Evolutionary conservation across 2,329 filamentous ascomycete species (phyloP).

Genomic region (Camillea tinctor): DNA sequence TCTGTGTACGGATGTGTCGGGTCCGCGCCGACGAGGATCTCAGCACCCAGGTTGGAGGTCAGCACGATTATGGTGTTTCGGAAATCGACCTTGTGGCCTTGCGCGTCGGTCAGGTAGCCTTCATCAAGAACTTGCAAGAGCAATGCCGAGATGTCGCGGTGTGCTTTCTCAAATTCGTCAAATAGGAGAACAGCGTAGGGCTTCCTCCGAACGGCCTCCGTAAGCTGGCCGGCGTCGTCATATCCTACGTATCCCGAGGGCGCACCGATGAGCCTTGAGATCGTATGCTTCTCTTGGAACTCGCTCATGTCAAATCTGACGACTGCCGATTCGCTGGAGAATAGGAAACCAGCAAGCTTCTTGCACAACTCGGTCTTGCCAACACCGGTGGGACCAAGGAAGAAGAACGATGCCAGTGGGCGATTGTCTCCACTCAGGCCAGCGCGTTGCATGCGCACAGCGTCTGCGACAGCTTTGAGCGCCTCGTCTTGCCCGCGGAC

Average conservation of each 20-base stretch:
- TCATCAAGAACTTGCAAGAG: conserved; percentile 94
- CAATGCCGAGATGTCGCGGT: conserved; percentile 88
- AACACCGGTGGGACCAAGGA: conserved; percentile 92
- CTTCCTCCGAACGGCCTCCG: conserved; percentile 90
- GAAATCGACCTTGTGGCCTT: conserved; percentile 97
- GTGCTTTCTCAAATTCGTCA: conserved; percentile 97
- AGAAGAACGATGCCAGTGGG: conserved; percentile 94
- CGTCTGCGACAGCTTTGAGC: conserved; percentile 84
- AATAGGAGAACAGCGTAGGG: conserved; percentile 94
- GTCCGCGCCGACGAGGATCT: conserved; percentile 80
- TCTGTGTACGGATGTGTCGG: conserved; percentile 63
- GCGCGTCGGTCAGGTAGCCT: conserved; percentile 90
- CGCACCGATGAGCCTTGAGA: conserved; percentile 86
- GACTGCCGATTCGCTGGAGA: conserved; percentile 87
- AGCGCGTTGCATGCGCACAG: conserved; percentile 89
- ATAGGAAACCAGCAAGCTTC: conserved; percentile 89
- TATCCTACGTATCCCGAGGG: conserved; percentile 96
- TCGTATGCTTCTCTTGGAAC: conserved; percentile 96
- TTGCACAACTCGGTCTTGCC: conserved; percentile 98
- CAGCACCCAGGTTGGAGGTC: conserved; percentile 90
- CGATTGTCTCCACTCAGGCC: conserved; percentile 89
- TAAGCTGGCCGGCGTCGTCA: conserved; percentile 93
- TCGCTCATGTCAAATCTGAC: conserved; percentile 97
- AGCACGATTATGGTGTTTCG: conserved; percentile 94
- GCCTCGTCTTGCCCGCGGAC: conserved; percentile 95